Evolutionary conservation across 495 filamentous ascomycete species (phyloP).

Genomic region (Neurospora sublineolata): DNA sequence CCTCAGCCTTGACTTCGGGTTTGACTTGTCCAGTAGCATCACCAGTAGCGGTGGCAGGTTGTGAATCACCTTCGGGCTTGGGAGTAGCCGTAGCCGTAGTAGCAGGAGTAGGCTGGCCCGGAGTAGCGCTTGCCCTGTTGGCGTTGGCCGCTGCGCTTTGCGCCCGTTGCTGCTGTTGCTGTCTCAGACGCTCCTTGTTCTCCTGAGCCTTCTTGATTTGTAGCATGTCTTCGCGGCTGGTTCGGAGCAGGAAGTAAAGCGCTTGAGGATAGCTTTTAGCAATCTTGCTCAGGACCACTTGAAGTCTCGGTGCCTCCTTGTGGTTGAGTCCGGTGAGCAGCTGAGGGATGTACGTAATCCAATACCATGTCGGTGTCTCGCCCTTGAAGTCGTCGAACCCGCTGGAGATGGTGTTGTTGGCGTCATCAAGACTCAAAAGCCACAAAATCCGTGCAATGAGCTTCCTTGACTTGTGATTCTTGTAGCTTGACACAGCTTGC

Average conservation of each 20-base stretch:
- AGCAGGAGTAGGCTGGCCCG: not conserved
- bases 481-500: constrained; percentile 89
- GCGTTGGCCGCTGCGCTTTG: constrained; percentile 29
- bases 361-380: constrained; percentile 95
- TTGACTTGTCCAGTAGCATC: constrained; percentile 31
- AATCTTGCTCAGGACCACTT: constrained; percentile 77
- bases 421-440: constrained; percentile 88
- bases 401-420: constrained; percentile 62
- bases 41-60: constrained; percentile 39
- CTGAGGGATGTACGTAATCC: constrained; percentile 98
- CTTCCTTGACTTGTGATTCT: constrained; percentile 93
- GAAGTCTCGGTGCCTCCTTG: constrained; percentile 77
- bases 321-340: constrained; percentile 79
- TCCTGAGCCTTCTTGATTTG: constrained; percentile 83
- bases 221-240: constrained; percentile 88
- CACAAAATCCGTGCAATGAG: constrained; percentile 90
- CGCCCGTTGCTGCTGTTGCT: constrained; percentile 2
- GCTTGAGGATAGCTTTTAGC: constrained; percentile 91
- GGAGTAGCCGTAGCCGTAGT: constrained; percentile 4
- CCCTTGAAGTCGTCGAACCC: constrained; percentile 92
- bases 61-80: constrained; percentile 26
- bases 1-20: constrained; percentile 28
- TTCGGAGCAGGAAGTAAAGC: constrained; percentile 86
- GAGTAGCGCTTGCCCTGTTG: constrained; percentile 5
- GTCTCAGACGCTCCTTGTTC: constrained; percentile 43